A percentile compares a stretch with the other conserved stretches of the same genome.
Conservation (phyloP, 345 rosid genomes). For the Pistacia atlantica region DNA sequence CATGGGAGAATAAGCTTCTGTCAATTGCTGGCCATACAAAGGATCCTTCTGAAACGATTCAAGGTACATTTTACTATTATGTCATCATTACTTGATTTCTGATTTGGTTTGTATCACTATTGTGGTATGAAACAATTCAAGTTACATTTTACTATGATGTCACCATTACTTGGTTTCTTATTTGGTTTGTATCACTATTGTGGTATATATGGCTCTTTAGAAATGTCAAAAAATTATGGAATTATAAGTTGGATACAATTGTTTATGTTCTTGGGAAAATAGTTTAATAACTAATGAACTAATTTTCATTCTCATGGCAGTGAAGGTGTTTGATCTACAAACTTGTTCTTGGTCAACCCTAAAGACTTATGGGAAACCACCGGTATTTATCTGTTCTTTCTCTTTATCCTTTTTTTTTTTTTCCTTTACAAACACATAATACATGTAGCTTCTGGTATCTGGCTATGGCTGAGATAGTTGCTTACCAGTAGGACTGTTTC, state of each 20-base stretch:
- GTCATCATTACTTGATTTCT: neutral
- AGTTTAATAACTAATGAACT: slow-evolving; percentile 6
- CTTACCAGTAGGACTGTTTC: neutral
- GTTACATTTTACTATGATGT: slow-evolving; percentile 40
- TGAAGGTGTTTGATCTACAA: slow-evolving; percentile 82
- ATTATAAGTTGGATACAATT: neutral
- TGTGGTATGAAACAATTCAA: slow-evolving; percentile 66
- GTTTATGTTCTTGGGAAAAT: neutral
- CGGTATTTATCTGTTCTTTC: slow-evolving; percentile 53
- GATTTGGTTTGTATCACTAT: neutral
- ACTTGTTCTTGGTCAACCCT: slow-evolving; percentile 78
- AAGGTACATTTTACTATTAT: slow-evolving; percentile 46
- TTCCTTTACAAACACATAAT: neutral
- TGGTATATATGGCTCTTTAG: neutral
- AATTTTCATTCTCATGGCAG: slow-evolving; percentile 46
- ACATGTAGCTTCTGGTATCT: neutral
- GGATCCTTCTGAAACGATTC: slow-evolving; percentile 87
- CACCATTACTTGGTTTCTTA: neutral
- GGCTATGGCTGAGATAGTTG: neutral
- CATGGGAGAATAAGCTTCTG: slow-evolving; percentile 91
- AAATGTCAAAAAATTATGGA: slow-evolving; percentile 2
- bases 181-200: neutral
- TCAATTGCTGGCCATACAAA: slow-evolving; percentile 95
- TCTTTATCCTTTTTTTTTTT: slow-evolving; percentile 12
- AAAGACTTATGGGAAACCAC: slow-evolving; percentile 95